Evolutionary conservation across 768 basidiomycete species (phyloP).

Genomic region (Termitomyces sp.): DNA sequence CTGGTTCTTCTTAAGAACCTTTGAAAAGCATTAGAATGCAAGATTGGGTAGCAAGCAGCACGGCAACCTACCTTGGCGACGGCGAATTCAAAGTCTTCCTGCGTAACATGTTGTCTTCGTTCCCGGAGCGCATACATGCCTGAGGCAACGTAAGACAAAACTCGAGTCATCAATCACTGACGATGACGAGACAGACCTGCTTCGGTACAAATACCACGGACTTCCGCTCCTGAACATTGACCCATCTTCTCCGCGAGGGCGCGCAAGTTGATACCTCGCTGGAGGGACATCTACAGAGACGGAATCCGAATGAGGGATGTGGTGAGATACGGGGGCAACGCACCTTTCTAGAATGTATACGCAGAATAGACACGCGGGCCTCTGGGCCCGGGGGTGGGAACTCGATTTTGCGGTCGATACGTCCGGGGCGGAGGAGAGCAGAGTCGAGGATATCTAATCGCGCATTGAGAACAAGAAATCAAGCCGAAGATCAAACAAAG

Average conservation of each 20-base stretch:
- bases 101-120: slow-evolving; percentile 93
- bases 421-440: slow-evolving; percentile 88
- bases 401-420: slow-evolving; percentile 95
- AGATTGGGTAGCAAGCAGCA: neutral
- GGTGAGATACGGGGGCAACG: neutral
- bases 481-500: neutral
- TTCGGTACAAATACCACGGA: slow-evolving; percentile 95
- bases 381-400: slow-evolving; percentile 98
- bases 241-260: slow-evolving; percentile 99
- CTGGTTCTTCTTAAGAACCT: slow-evolving; percentile 94
- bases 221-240: slow-evolving; percentile 96
- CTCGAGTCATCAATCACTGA: neutral
- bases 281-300: slow-evolving; percentile 80
- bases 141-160: neutral
- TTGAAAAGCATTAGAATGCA: slow-evolving; percentile 6
- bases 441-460: slow-evolving; percentile 87
- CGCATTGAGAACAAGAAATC: too few species aligned
- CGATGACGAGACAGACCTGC: slow-evolving; percentile 52
- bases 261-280: slow-evolving; percentile 98
- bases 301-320: neutral
- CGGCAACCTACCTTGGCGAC: slow-evolving; percentile 71
- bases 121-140: slow-evolving; percentile 98
- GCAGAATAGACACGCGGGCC: slow-evolving; percentile 90
- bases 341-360: slow-evolving; percentile 95
- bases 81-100: slow-evolving; percentile 98